Base-by-base conservation (phyloP, 1,139 yeast genomes). In the Protomyces pachydermus region DNA sequence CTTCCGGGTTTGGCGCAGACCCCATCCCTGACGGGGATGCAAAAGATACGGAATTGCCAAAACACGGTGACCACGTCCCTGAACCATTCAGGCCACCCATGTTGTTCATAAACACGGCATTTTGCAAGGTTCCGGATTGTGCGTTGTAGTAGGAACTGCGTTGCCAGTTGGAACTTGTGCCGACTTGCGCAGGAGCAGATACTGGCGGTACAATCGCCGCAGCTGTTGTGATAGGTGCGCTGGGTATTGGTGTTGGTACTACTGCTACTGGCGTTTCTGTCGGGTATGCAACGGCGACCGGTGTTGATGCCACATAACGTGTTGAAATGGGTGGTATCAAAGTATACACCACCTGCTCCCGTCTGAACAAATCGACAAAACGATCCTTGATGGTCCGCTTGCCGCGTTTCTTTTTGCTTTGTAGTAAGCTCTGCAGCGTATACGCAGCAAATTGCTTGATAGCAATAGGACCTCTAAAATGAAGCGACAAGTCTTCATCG, bases 401-500 rank as follows among this genome's bases (percentile, higher is more conserved):
- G 79, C 68, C 78, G 73, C 63, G 68, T 67, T 57, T 57, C 72
- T 75, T 76, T 67, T 74, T 61, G 57, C 72, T 65, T 35, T 78
- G 69, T 39, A 77, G 70, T 16, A 75, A 67, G 23, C 78, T 70
- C 14, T 76, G 68, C 67, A 85, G 83, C 67, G 81, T 80, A 77
- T 86, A 87, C 70, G 81, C 89, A 70, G 91, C 97, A 73, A 93
- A 90, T 76, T 88, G 88, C 72, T 80, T 78, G 73, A 91, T 82
- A 66, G 82, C 80, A 70, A 93, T 75, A 39, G 98, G 98, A 65
- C 98, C 98, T 77, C 98, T 85, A 80, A 91, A 89, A 76, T 91
- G 98, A 65, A 93, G 88, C 18, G 96, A 86, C 61, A 91, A 79
- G 75, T 90, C 97, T 77, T 90, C 96, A 76, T 90, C 84, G 67